These are phyloP conservation scores for Sistotremastrum niveocremeum DNA, from an alignment of 768 basidiomycete species.

Conservation along the genomic window DNA sequence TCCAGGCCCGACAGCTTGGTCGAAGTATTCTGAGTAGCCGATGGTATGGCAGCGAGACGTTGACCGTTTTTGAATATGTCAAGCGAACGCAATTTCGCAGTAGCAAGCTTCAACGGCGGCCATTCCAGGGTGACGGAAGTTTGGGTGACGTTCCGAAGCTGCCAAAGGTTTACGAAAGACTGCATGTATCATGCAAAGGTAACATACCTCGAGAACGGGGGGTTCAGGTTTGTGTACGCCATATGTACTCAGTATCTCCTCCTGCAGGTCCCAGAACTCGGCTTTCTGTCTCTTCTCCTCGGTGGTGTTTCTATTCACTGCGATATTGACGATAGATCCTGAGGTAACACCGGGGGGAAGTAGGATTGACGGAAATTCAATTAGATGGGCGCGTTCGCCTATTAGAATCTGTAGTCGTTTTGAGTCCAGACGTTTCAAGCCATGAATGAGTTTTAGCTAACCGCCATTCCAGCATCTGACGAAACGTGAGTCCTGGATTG, in stretches of 20 bases:
- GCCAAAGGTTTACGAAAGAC: background rate
- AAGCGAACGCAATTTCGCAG: constrained; percentile 72
- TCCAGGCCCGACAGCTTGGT: constrained; percentile 78
- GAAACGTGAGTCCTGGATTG: constrained; percentile 2
- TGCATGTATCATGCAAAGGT: background rate
- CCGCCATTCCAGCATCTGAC: constrained; percentile 88
- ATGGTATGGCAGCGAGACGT: constrained; percentile 76
- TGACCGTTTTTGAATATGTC: constrained; percentile 90
- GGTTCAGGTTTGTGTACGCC: constrained; percentile 52
- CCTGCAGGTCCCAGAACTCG: constrained; percentile 79
- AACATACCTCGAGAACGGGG: constrained; percentile 59
- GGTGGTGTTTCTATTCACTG: constrained; percentile 73
- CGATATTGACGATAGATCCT: constrained; percentile 95
- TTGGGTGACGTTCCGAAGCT: constrained; percentile 91
- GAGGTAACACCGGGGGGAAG: constrained; percentile 85
- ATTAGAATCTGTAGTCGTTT: constrained; percentile 56
- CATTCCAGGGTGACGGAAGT: constrained; percentile 96
- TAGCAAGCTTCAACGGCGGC: constrained; percentile 75
- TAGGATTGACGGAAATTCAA: constrained; percentile 94
- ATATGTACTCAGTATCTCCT: constrained; percentile 62
- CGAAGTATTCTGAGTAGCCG: constrained; percentile 70
- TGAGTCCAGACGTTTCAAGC: constrained; percentile 1
- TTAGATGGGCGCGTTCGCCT: constrained; percentile 87
- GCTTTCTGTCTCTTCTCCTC: constrained; percentile 75
- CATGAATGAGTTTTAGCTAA: constrained; percentile 7